phyloP scores from a whole-genome alignment of 306 rosid species.

The Hippophae rhamnoides region DNA sequence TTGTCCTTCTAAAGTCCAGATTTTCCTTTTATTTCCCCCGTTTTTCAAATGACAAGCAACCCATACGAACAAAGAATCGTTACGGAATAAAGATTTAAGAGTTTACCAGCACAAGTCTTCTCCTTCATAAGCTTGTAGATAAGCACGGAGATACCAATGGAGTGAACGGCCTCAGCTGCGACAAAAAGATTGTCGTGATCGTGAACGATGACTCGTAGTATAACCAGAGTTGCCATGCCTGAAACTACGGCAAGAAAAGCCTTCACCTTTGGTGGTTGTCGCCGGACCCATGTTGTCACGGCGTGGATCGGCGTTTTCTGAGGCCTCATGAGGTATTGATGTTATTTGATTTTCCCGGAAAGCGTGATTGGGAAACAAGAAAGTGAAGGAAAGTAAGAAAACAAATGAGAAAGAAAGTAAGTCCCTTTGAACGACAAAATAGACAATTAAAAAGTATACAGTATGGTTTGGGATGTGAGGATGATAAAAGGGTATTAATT shows the following conservation, averaged over 20 bases:
- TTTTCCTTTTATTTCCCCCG: neutral
- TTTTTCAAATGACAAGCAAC: neutral
- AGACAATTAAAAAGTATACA: no score
- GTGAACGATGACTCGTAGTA: slow-evolving; percentile 74
- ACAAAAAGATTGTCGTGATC: slow-evolving; percentile 90
- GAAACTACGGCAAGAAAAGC: slow-evolving; percentile 74
- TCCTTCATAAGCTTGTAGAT: slow-evolving; percentile 88
- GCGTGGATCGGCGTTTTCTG: slow-evolving; percentile 50
- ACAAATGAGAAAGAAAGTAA: neutral
- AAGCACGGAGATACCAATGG: slow-evolving; percentile 71
- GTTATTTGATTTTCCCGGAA: slow-evolving; percentile 24
- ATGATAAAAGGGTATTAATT: no score
- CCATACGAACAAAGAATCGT: neutral
- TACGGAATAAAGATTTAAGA: neutral
- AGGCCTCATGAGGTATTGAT: slow-evolving; percentile 34
- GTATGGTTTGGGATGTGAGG: no score
- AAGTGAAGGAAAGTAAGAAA: slow-evolving; percentile 1
- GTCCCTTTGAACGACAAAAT: neutral
- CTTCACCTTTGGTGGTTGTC: slow-evolving; percentile 86
- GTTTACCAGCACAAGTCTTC: slow-evolving; percentile 78
- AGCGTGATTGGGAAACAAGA: slow-evolving; percentile 11
- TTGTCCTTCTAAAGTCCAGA: neutral
- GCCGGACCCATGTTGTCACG: slow-evolving; percentile 56
- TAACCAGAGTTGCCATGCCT: slow-evolving; percentile 70
- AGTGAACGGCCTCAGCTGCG: slow-evolving; percentile 89